These are phyloP conservation scores for Naumovozyma baii DNA, from an alignment of 805 yeast genomes.

Conservation along the genomic window DNA sequence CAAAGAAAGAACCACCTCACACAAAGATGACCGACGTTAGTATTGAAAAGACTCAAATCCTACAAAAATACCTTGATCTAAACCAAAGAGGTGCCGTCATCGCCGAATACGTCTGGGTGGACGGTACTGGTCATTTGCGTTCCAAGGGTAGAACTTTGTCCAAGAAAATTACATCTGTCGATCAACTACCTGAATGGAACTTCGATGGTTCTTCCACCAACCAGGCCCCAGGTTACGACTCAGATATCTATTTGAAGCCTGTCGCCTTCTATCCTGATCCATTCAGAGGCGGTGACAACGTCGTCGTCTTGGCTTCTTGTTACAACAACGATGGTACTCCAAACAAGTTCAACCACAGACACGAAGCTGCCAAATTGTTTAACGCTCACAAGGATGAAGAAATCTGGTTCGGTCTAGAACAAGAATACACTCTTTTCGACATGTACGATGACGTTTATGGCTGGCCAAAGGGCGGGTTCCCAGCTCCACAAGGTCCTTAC, in stretches of 20 bases:
- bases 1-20: neutral
- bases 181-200: slow-evolving; percentile 97
- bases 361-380: slow-evolving; percentile 91
- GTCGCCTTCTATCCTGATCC: slow-evolving; percentile 93
- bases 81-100: slow-evolving; percentile 79
- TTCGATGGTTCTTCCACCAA: slow-evolving; percentile 98
- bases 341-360: slow-evolving; percentile 97
- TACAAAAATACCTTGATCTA: slow-evolving; percentile 73
- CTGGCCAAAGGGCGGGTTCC: slow-evolving; percentile 99
- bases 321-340: slow-evolving; percentile 99
- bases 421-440: slow-evolving; percentile 95
- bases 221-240: slow-evolving; percentile 97
- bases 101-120: slow-evolving; percentile 98
- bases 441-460: slow-evolving; percentile 84
- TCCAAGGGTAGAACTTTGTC: slow-evolving; percentile 86
- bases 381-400: slow-evolving; percentile 75
- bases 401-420: slow-evolving; percentile 98
- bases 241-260: slow-evolving; percentile 93
- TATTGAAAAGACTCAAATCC: slow-evolving; percentile 59
- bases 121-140: slow-evolving; percentile 81
- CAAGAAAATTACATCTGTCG: slow-evolving; percentile 58
- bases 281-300: slow-evolving; percentile 95
- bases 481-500: slow-evolving; percentile 99
- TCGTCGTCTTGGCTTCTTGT: slow-evolving; percentile 90
- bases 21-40: slow-evolving; percentile 15